Evolutionary conservation across 2,329 filamentous ascomycete genomes (phyloP).

Genomic region (Grosmannia penicillata): DNA sequence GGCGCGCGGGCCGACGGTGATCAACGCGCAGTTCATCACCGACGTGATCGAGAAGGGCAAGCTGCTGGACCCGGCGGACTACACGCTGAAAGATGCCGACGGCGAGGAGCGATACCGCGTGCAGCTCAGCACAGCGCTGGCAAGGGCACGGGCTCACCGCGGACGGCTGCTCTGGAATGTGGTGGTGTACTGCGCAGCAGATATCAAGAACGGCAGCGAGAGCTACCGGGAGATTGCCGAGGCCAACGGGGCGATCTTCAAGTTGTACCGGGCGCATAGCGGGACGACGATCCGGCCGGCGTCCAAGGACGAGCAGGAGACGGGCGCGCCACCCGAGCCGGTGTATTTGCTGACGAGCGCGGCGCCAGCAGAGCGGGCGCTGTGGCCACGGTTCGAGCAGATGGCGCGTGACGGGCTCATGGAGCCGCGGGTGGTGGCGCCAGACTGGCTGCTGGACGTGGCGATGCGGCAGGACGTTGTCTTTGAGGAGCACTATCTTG

Average conservation of each 20-base stretch:
- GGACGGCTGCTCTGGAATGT: constrained; percentile 61
- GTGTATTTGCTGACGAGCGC: constrained; percentile 71
- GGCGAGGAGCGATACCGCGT: constrained; percentile 60
- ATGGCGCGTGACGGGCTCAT: constrained; percentile 69
- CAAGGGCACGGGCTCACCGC: constrained; percentile 59
- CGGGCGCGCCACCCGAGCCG: constrained; percentile 43
- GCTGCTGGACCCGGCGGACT: constrained; percentile 49
- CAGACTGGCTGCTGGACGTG: constrained; percentile 82
- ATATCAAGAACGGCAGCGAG: constrained; percentile 66
- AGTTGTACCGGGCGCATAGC: constrained; percentile 60
- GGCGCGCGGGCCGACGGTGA: constrained; percentile 62
- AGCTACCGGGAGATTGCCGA: constrained; percentile 77
- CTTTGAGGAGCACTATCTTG: constrained; percentile 49
- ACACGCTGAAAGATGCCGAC: constrained; percentile 53
- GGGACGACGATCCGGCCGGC: constrained; percentile 52
- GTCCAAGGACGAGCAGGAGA: constrained; percentile 45
- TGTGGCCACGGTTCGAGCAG: constrained; percentile 70
- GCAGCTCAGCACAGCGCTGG: constrained; percentile 51
- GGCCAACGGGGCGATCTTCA: constrained; percentile 76
- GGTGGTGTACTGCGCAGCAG: constrained; percentile 71
- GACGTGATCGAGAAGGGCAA: constrained; percentile 55
- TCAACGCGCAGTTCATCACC: constrained; percentile 68
- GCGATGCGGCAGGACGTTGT: constrained; percentile 75
- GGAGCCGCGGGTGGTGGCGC: constrained; percentile 63
- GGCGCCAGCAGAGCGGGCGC: constrained; percentile 48